Evolutionary conservation across 352 stramenopile genomes (phyloP).

Genomic region (Phytophthora boehmeriae): DNA sequence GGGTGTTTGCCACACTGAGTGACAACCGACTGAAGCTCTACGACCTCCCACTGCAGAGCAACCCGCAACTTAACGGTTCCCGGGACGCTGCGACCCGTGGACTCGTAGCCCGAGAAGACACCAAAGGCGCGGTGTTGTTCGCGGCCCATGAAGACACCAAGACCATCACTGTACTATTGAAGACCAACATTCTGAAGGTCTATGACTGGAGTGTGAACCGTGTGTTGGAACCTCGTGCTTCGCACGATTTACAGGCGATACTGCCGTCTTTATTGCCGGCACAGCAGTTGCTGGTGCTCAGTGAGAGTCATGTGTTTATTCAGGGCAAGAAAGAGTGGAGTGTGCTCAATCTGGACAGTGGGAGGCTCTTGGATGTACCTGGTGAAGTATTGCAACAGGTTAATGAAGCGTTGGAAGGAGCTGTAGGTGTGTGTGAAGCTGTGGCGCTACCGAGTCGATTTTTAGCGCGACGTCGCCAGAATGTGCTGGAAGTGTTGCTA

Average conservation of each 20-base stretch:
- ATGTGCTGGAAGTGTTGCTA: conserved; percentile 60
- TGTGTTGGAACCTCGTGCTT: conserved; percentile 51
- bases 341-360: conserved; percentile 71
- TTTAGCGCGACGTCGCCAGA: conserved; percentile 29
- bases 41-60: conserved; percentile 63
- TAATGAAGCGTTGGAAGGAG: conserved; percentile 33
- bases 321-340: conserved; percentile 69
- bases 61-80: conserved; percentile 43
- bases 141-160: conserved; percentile 61
- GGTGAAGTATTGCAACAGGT: conserved; percentile 26
- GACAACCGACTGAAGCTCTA: conserved; percentile 68
- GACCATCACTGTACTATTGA: conserved; percentile 57
- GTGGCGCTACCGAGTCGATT: conserved; percentile 49
- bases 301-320: conserved; percentile 71
- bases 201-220: conserved; percentile 77
- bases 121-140: conserved; percentile 62
- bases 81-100: conserved; percentile 10
- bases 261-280: conserved; percentile 38
- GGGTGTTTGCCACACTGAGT: conserved; percentile 63
- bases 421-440: conserved; percentile 30
- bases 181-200: conserved; percentile 68
- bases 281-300: conserved; percentile 62
- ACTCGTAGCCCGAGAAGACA: conserved; percentile 60
- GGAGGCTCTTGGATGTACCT: conserved; percentile 39
- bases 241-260: conserved; percentile 60